A percentile compares a stretch with the other conserved stretches of the same genome.
These are phyloP conservation scores for Gossypium longicalyx DNA, from an alignment of 345 rosid genomes.

Conservation along the genomic window DNA sequence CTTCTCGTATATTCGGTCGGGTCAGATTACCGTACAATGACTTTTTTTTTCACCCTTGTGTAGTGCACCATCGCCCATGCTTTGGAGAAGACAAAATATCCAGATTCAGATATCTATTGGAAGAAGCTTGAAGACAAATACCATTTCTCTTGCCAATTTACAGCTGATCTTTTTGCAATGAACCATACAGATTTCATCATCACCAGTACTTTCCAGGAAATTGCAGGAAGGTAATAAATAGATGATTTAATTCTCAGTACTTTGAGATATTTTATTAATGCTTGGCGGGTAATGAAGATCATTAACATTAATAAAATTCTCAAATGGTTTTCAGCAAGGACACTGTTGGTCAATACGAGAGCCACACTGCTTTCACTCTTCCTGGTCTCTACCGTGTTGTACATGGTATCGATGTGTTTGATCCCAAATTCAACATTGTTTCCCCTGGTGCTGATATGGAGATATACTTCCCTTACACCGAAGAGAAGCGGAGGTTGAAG, in stretches of 20 bases:
- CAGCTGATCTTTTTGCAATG: slow-evolving; percentile 93
- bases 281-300: not conserved
- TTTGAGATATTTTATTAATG: not conserved
- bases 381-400: slow-evolving; percentile 92
- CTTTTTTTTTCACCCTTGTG: slow-evolving; percentile 2
- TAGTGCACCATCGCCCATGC: slow-evolving; percentile 98
- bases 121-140: slow-evolving; percentile 84
- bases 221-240: slow-evolving; percentile 74
- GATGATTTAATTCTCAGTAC: not conserved
- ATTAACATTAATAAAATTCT: not conserved
- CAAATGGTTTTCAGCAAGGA: slow-evolving; percentile 52
- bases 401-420: slow-evolving; percentile 89
- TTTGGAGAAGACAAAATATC: slow-evolving; percentile 91
- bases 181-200: slow-evolving; percentile 96
- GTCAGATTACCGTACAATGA: not conserved
- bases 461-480: slow-evolving; percentile 76
- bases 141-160: slow-evolving; percentile 94
- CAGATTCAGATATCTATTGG: slow-evolving; percentile 96
- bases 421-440: slow-evolving; percentile 88
- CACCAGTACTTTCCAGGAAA: slow-evolving; percentile 97
- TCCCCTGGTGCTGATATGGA: slow-evolving; percentile 69
- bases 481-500: slow-evolving; percentile 62
- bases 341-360: slow-evolving; percentile 88
- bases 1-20: not conserved
- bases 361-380: slow-evolving; percentile 85